Base-by-base conservation (phyloP, 1,139 yeast genomes). In the Hansenula sp. region DNA sequence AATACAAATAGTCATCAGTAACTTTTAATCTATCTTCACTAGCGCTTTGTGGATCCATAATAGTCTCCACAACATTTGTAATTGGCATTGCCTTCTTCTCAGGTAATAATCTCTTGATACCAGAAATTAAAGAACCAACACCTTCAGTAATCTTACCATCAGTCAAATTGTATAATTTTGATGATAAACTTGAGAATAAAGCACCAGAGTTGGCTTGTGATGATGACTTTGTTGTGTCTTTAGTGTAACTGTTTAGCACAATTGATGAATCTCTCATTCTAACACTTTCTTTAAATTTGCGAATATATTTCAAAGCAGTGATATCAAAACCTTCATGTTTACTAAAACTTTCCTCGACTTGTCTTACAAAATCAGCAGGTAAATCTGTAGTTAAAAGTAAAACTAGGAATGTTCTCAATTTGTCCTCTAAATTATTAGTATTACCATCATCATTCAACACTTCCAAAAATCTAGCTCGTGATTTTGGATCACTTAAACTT, bases 1-100 rank as follows among this genome's bases (percentile, higher is more conserved):
- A 84, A 59, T 82, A 90, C 44, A 92, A 66, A 60, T 92, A 92
- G 52, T 87, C 95, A 57, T 90, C 97, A 0, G 97, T 88, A 36
- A 83, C 60, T 50, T 74, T 79, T 34, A 81, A 62, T 20, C 83
- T 75, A 34, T 79, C 75, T 44, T 75, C 75, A 2, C 81, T 71
- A 13, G 88, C 79, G 45, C 71, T 72, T 26, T 65, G 57, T 8
- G 97, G 97, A 47, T 87, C 95, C 86, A 90, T 83, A 21, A 92
- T 77, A 2, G 96, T 83, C 62, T 90, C 96, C 11, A 89, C 95
- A 31, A 92, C 79, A 56, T 83, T 85, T 7, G 98, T 90, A 34
- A 92, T 76, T 24, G 97, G 96, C 55, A 92, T 75, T 43, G 82
- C 84, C 56, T 86, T 84, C 64, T 85, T 86, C 44, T 85, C 94